These are phyloP conservation scores for Rhododendron williamsianum DNA, from an alignment of 148 eudicot genomes.

Conservation along the genomic window DNA sequence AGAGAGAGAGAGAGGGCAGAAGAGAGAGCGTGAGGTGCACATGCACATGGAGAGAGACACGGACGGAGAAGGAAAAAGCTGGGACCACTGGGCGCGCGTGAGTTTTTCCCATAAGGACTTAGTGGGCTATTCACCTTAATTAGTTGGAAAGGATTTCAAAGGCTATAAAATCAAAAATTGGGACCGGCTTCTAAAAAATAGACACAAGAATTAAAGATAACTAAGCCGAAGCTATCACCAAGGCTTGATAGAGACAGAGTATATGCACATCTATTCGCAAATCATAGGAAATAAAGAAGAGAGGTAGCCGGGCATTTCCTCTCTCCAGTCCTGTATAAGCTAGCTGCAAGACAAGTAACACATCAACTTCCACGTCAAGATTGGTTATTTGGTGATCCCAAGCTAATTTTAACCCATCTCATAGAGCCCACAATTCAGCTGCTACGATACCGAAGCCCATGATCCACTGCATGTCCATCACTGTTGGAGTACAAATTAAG, in stretches of 20 bases:
- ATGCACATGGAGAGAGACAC: too few species aligned
- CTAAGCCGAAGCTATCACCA: neutral
- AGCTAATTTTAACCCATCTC: too few species aligned
- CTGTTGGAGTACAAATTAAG: too few species aligned
- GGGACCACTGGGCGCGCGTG: too few species aligned
- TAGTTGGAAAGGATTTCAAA: too few species aligned
- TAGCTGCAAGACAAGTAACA: neutral
- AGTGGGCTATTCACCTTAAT: too few species aligned
- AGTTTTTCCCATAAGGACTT: too few species aligned
- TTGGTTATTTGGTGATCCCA: too few species aligned
- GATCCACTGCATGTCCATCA: neutral
- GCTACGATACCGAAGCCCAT: neutral
- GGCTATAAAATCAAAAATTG: too few species aligned
- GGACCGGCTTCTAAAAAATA: neutral
- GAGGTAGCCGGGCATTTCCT: neutral
- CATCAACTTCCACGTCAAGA: neutral
- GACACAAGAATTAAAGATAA: neutral
- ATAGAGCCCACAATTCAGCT: neutral
- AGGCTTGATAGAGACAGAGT: neutral
- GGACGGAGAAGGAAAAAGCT: too few species aligned
- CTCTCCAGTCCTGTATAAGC: neutral
- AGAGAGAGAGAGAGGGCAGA: too few species aligned
- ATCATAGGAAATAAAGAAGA: neutral
- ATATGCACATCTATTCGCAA: neutral
- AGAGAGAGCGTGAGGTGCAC: too few species aligned